phyloP scores from a whole-genome alignment of 1,284 basidiomycete species.

The Sporisorium exsertum region DNA sequence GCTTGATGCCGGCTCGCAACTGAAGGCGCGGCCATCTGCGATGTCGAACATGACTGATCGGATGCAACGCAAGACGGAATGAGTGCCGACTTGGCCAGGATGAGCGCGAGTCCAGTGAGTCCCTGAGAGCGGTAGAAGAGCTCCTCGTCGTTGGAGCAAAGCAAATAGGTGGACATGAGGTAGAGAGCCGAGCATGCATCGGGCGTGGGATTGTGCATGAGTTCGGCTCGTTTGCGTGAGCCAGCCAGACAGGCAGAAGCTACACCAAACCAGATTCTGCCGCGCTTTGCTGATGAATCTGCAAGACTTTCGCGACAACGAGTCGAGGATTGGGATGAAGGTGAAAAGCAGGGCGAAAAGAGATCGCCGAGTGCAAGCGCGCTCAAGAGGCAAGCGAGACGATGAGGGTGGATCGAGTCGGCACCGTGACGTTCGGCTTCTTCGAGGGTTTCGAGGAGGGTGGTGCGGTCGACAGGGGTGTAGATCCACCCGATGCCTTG shows the following conservation, averaged over 20 bases:
- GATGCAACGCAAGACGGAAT: conserved; percentile 12
- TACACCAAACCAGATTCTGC: conserved; percentile 33
- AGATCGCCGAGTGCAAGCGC: conserved; percentile 37
- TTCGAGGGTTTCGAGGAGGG: conserved; percentile 31
- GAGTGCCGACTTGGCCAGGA: conserved; percentile 27
- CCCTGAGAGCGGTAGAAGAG: conserved; percentile 27
- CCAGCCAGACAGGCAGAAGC: conserved; percentile 34
- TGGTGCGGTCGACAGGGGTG: conserved; percentile 27
- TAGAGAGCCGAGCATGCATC: conserved; percentile 44
- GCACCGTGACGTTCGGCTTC: conserved; percentile 33
- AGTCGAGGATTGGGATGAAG: neutral
- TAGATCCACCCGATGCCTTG: conserved; percentile 40
- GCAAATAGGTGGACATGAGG: conserved; percentile 36
- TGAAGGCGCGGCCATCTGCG: neutral
- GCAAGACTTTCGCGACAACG: neutral
- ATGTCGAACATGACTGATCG: neutral
- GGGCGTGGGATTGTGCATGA: conserved; percentile 29
- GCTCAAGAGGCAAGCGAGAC: conserved; percentile 35
- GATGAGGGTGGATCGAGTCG: conserved; percentile 35
- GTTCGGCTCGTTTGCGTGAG: conserved; percentile 10
- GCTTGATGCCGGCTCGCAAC: conserved; percentile 9
- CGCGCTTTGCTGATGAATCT: conserved; percentile 9
- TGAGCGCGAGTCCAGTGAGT: conserved; percentile 27
- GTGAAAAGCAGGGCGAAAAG: conserved; percentile 19
- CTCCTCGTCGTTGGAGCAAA: conserved; percentile 27